phyloP scores from a whole-genome alignment of 2,329 filamentous ascomycete species.

The Talaromyces sp. region DNA sequence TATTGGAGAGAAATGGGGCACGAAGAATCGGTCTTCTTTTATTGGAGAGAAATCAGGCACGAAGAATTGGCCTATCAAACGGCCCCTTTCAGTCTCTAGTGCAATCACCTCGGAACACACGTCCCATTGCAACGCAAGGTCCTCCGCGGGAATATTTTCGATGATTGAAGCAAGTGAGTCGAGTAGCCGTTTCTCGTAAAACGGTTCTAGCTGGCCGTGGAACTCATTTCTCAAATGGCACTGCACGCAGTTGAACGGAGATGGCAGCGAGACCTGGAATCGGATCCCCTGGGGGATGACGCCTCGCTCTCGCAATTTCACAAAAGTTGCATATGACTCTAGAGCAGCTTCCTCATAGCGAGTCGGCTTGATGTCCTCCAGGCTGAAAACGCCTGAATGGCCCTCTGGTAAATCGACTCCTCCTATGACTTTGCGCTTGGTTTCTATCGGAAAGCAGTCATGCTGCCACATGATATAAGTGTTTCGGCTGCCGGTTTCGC shows the following conservation, averaged over 20 bases:
- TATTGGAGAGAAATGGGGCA: too few species aligned
- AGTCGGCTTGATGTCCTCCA: neutral
- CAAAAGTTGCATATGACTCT: constrained; percentile 22
- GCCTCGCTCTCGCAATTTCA: constrained; percentile 13
- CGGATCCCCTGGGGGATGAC: constrained; percentile 19
- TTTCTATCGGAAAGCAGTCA: neutral
- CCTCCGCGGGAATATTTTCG: constrained; percentile 11
- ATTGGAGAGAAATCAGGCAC: too few species aligned
- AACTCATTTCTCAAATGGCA: constrained; percentile 12
- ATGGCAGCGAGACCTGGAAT: constrained; percentile 30
- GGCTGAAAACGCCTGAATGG: neutral
- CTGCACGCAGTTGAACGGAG: constrained; percentile 12
- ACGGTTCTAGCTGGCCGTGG: constrained; percentile 19
- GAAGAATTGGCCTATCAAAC: too few species aligned
- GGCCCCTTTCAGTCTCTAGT: constrained; percentile 24
- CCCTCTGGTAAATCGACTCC: neutral
- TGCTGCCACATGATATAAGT: constrained; percentile 15
- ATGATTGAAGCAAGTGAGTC: constrained; percentile 18
- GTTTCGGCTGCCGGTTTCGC: constrained; percentile 30
- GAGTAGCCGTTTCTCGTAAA: constrained; percentile 22
- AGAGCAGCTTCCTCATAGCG: constrained; percentile 13
- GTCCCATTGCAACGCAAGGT: constrained; percentile 20
- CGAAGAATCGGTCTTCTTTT: too few species aligned
- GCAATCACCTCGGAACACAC: too few species aligned
- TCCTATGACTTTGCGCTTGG: neutral